Conservation (phyloP, 352 stramenopile genomes). For the Pythium graminicola region DNA sequence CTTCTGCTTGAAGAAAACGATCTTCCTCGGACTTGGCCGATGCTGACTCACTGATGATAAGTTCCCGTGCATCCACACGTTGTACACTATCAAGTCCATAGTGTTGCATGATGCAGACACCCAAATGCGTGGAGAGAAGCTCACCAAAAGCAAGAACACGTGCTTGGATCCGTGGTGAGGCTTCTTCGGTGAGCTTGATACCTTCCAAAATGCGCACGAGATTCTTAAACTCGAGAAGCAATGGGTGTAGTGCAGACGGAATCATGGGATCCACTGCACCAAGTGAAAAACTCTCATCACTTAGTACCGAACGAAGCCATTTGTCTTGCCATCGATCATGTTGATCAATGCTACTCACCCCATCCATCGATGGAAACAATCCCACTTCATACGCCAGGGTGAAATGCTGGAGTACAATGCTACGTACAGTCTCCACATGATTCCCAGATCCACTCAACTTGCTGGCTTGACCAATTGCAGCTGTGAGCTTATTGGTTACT, state of each 20-base stretch:
- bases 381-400: constrained; percentile 60
- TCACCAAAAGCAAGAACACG: constrained; percentile 82
- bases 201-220: constrained; percentile 78
- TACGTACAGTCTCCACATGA: constrained; percentile 39
- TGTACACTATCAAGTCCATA: constrained; percentile 47
- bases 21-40: constrained; percentile 73
- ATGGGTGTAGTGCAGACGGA: constrained; percentile 41
- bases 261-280: constrained; percentile 38
- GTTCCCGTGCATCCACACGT: constrained; percentile 66
- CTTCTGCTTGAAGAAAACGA: constrained; percentile 67
- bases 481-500: constrained; percentile 82
- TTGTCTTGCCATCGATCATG: constrained; percentile 52
- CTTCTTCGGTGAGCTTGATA: constrained; percentile 83
- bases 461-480: constrained; percentile 43
- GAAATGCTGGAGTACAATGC: constrained; percentile 67
- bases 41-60: constrained; percentile 58
- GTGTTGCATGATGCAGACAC: constrained; percentile 62
- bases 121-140: constrained; percentile 79
- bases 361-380: constrained; percentile 37
- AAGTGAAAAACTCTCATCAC: constrained; percentile 43
- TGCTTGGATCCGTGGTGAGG: constrained; percentile 78
- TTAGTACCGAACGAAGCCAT: constrained; percentile 52
- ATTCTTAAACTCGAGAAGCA: constrained; percentile 72
- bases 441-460: constrained; percentile 1
- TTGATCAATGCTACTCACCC: constrained; percentile 33